Base-by-base conservation (phyloP, 805 yeast species). In the Myxozyma melibiosi region DNA sequence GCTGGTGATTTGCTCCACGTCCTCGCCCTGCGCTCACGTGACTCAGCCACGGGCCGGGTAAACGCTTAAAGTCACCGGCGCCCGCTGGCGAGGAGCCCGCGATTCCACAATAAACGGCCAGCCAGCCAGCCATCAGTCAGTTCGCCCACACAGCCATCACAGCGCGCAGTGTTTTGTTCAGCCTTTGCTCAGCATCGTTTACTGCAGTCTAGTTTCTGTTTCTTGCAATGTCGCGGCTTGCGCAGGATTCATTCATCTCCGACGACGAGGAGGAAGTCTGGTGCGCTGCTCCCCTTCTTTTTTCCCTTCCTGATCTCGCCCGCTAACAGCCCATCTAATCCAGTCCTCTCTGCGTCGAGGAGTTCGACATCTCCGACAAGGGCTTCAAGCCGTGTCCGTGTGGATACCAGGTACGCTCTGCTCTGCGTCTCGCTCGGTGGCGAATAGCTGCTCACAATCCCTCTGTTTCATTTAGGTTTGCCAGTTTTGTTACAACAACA, bases 371-470 rank as follows among this genome's bases (percentile, higher is more conserved):
- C 46, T 87, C 96, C 16, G 99, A 94, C 74, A 90, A 88, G 69
- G 89, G 90, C 75, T 94, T 94, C 79, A 90, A 87, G 72, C 99
- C 99, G n/a, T 94, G 99, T 77, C 98, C 98, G 0, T 94, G 99
- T 76, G 99, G 99, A 18, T 94, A 94, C 69, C 65, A 60, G 39
- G 63, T 59, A 40, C 4, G 58, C 28, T 28, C 24, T 13, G 30
- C 40, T 45, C 4, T 7, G 20, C 22, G 25, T 3, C 11, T 3
- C 18, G 20, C 16, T 20, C 13, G 4, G 20, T 37, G 35, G 22
- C 44, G 16, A 4, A 11, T 22, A 11, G 9, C 14, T n/a, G 18
- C 28, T 44, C 14, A 48, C 24, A 5, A 18, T 16, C 18, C 1
- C 5, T 20, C 24, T 7, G n/a, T 14, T 8, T 16, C 18, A 7